phyloP scores from a whole-genome alignment of 495 filamentous ascomycete species.

The Penicillium argentinense region DNA sequence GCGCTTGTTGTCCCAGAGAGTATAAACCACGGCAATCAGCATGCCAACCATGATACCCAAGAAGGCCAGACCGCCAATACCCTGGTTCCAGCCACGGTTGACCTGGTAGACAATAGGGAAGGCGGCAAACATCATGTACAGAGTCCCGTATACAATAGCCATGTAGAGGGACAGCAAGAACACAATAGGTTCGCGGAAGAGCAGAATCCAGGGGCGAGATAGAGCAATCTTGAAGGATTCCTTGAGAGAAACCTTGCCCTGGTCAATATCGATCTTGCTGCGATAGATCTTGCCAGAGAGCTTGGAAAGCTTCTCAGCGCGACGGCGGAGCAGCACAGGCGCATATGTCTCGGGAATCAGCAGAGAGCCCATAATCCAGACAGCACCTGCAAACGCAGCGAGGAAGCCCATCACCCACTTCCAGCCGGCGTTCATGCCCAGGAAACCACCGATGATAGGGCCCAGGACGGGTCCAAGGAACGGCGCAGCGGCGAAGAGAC shows the following conservation, averaged over 20 bases:
- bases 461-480: constrained; percentile 70
- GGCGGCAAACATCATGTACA: constrained; percentile 85
- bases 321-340: constrained; percentile 55
- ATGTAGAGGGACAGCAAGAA: constrained; percentile 69
- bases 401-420: constrained; percentile 65
- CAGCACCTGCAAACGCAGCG: constrained; percentile 48
- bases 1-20: constrained; percentile 51
- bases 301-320: constrained; percentile 52
- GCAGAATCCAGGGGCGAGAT: constrained; percentile 50
- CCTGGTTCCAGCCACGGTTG: constrained; percentile 71
- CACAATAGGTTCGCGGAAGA: constrained; percentile 59
- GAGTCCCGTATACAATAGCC: constrained; percentile 70
- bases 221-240: constrained; percentile 45
- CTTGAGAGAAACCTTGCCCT: constrained; percentile 36
- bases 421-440: constrained; percentile 61
- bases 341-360: constrained; percentile 62
- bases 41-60: constrained; percentile 82
- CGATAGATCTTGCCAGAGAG: constrained; percentile 57
- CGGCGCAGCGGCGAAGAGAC: constrained; percentile 64
- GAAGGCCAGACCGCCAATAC: constrained; percentile 75
- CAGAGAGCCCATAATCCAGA: constrained; percentile 57
- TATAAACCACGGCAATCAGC: constrained; percentile 57
- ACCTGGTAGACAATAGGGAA: constrained; percentile 75
- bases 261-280: constrained; percentile 47
- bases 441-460: constrained; percentile 60